Evolutionary conservation across 1,284 basidiomycete species (phyloP), one percentile per base, ranked within the genome.

Genomic region (Malassezia nana): DNA sequence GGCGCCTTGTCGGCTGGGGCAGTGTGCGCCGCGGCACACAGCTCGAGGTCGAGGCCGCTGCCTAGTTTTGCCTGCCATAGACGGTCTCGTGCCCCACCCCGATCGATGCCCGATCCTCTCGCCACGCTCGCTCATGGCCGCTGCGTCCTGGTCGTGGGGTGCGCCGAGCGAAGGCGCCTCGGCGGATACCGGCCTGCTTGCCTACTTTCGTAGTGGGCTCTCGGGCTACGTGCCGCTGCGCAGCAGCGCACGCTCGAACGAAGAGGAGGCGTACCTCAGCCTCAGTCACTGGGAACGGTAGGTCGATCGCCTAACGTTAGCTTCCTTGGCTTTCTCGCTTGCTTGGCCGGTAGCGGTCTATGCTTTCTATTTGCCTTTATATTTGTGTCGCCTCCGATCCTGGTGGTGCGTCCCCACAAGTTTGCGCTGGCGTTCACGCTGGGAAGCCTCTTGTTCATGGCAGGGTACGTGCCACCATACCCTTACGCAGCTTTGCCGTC

Each of bases 361-460:
- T 98, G 92, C 77, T 98, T 99, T 79, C 84, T 89, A 59, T 85
- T 98, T 48, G 84, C 89, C 13, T 98, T 98, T 78, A 74, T 96
- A 57, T 90, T 75, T 46, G 73, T 88, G 13, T 78, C 94, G 20
- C 89, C 91, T 4, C 75, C 90, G 49, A 65, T 71, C 35, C 79
- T 95, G 31, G 84, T 6, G 62, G 29, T 63, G 30, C 55, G 66
- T 15, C 66, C 66, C 13, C 64, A 68, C 52, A 70, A 67, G 54
- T 74, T 74, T 25, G 69, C 69, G 3, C 60, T 71, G n/a, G 67
- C 67, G 13, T 74, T 71, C 46, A 65, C 63, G 39, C 53, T 69
- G 13, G 69, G 67, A 7, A 69, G 66, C 48, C 50, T 72, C 50
- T 63, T 73, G 2, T 70, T 72, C 53, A 66, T 71, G 65, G 55